Base-by-base conservation (phyloP, 2,329 filamentous ascomycete genomes). In the Chaetomiaceae sp. region DNA sequence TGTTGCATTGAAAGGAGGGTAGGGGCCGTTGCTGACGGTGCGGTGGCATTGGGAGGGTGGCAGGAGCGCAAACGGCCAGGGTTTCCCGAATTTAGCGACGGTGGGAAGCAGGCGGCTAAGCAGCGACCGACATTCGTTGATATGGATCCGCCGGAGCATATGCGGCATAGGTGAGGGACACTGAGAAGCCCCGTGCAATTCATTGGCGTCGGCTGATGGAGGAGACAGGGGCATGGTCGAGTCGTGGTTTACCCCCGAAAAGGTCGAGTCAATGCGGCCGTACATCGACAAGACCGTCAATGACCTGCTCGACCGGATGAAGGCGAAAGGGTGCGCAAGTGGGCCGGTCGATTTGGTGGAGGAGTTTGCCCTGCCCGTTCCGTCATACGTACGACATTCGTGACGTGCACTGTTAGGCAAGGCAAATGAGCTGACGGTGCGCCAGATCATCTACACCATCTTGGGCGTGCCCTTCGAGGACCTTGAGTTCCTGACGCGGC, bases 81-180 rank as follows among this genome's bases (percentile, higher is more conserved):
- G 0, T 74, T 75, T 42, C 71, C 71, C 0, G 72, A 75, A 50
- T 63, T 75, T 41, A 66, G 60, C 42, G 64, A 68, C 9, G 68
- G 71, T 11, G 72, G 71, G 7, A 73, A 70, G 49, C 60, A 63
- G 30, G 72, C 72, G 7, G 71, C 66, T n/a, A 71, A 72, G 51
- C 69, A 70, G 67, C 38, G 54, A 45, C 68, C 72, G 1, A 75
- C 70, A 0, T 75, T 75, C 53, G 72, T 75, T 5, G 70, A 75
- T 52, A 73, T 75, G 68, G 71, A 75, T 48, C 57, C 68, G 4
- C 72, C 72, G 0, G 64, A 66, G 2, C 72, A 75, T 47, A 71
- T 68, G 65, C 56, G 62, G 12, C 69, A 75, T 48, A 65, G 69
- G 66, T 65, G 44, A 42, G 34, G 9, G 5, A 24, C 22, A 24